A percentile compares a stretch with the other conserved stretches of the same genome.
These are phyloP conservation scores for Aspergillus sp. DNA, from an alignment of 2,329 filamentous ascomycete genomes.

Conservation along the genomic window DNA sequence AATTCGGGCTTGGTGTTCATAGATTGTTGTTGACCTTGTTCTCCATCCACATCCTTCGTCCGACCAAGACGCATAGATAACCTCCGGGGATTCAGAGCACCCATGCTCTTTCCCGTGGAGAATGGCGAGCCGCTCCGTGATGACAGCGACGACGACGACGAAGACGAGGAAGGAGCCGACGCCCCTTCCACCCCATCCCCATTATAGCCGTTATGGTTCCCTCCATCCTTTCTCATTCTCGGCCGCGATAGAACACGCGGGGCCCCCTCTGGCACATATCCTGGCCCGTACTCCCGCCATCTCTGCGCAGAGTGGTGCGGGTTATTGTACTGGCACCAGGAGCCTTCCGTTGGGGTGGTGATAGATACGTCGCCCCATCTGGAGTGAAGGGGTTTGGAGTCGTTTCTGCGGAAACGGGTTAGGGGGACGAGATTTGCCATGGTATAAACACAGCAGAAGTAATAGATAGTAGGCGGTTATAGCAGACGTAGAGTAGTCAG, in stretches of 20 bases:
- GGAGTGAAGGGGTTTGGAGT: conserved; percentile 25
- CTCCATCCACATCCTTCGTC: conserved; percentile 5
- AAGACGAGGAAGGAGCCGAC: no score
- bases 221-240: conserved; percentile 7
- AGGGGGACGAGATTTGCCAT: conserved; percentile 12
- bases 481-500: no score
- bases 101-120: conserved; percentile 5
- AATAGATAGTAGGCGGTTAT: no score
- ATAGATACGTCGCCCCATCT: conserved; percentile 34
- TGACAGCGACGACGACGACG: no score
- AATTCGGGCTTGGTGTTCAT: conserved; percentile 16
- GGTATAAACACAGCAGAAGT: no score
- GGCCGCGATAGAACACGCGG: conserved; percentile 5
- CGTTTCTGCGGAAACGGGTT: conserved; percentile 22
- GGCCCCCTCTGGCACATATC: conserved; percentile 18
- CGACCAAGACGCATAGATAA: conserved; percentile 22
- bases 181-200: no score
- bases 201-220: neutral
- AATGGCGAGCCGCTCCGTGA: no score
- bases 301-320: conserved; percentile 14
- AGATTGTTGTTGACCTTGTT: conserved; percentile 2
- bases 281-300: conserved; percentile 18
- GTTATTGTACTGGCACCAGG: conserved; percentile 30
- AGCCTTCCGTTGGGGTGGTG: conserved; percentile 30
- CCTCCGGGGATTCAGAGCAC: conserved; percentile 17